Evolutionary conservation across 768 basidiomycete genomes (phyloP).

Genomic region (Bullera alba): DNA sequence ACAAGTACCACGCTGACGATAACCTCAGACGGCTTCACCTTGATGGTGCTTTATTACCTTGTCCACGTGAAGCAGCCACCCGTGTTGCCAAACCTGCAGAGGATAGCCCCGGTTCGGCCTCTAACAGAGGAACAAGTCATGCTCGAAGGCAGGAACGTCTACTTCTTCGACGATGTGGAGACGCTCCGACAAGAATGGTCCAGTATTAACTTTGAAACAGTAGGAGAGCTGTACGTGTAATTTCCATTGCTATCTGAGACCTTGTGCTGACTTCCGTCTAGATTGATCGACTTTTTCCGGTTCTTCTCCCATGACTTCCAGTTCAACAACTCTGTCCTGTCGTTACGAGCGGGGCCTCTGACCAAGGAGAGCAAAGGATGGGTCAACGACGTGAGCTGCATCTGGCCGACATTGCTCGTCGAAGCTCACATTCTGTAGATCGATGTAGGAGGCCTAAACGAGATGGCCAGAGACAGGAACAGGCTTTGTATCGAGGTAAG

Average conservation of each 20-base stretch:
- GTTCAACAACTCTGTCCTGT: slow-evolving; percentile 85
- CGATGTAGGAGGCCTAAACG: slow-evolving; percentile 48
- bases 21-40: slow-evolving; percentile 72
- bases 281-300: slow-evolving; percentile 94
- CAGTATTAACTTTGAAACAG: slow-evolving; percentile 83
- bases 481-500: slow-evolving; percentile 89
- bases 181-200: slow-evolving; percentile 84
- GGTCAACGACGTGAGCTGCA: slow-evolving; percentile 72
- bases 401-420: background rate
- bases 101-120: slow-evolving; percentile 83
- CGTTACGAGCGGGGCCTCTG: slow-evolving; percentile 77
- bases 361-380: slow-evolving; percentile 91
- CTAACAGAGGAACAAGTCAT: slow-evolving; percentile 55
- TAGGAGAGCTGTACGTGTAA: slow-evolving; percentile 77
- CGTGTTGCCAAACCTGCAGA: slow-evolving; percentile 90
- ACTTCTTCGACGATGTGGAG: slow-evolving; percentile 98
- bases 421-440: slow-evolving; percentile 30
- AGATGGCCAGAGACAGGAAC: slow-evolving; percentile 68
- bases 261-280: slow-evolving; percentile 41
- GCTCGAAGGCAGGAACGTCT: slow-evolving; percentile 63
- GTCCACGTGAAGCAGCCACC: slow-evolving; percentile 97
- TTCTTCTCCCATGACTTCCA: slow-evolving; percentile 90
- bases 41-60: slow-evolving; percentile 95
- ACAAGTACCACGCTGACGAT: background rate
- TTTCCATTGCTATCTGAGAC: background rate